Percentiles rank a stretch among this genome's conserved stretches.
phyloP scores from a whole-genome alignment of 441 rosid genomes.

The Bruguiera hainesii region DNA sequence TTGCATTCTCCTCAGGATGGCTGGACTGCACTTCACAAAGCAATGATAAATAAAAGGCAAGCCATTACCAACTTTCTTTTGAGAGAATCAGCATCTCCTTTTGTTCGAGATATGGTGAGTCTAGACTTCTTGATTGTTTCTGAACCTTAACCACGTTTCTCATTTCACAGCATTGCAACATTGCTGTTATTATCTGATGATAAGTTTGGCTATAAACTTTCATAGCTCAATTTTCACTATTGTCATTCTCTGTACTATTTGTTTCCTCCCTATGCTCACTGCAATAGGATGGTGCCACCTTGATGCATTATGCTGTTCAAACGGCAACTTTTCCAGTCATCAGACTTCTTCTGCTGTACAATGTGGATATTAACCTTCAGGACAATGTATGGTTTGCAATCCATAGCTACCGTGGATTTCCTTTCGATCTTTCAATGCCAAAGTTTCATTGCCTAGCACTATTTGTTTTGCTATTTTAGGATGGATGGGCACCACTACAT shows the following conservation, averaged over 20 bases:
- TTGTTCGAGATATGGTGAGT: conserved; percentile 66
- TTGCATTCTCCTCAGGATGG: conserved; percentile 52
- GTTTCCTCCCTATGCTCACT: conserved; percentile 28
- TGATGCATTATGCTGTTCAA: conserved; percentile 92
- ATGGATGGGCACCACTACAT: conserved; percentile 95
- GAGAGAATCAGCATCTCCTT: conserved; percentile 88
- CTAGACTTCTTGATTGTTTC: not conserved
- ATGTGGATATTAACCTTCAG: conserved; percentile 72
- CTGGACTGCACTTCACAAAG: conserved; percentile 78
- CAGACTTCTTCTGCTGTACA: conserved; percentile 69
- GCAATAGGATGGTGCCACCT: conserved; percentile 77
- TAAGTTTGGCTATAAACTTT: not conserved
- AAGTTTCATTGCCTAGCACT: not conserved
- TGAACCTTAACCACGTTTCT: not conserved
- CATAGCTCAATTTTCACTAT: not conserved
- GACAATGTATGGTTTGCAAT: conserved; percentile 56
- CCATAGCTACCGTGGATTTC: not conserved
- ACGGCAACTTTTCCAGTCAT: conserved; percentile 68
- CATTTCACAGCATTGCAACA: not conserved
- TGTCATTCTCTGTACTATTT: conserved; percentile 2
- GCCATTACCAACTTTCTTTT: conserved; percentile 73
- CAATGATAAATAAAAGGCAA: conserved; percentile 75
- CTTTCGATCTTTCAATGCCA: not conserved
- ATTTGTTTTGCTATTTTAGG: conserved; percentile 38
- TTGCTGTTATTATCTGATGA: not conserved